Evolutionary conservation across 345 rosid genomes (phyloP).

Genomic region (Firmiana major): DNA sequence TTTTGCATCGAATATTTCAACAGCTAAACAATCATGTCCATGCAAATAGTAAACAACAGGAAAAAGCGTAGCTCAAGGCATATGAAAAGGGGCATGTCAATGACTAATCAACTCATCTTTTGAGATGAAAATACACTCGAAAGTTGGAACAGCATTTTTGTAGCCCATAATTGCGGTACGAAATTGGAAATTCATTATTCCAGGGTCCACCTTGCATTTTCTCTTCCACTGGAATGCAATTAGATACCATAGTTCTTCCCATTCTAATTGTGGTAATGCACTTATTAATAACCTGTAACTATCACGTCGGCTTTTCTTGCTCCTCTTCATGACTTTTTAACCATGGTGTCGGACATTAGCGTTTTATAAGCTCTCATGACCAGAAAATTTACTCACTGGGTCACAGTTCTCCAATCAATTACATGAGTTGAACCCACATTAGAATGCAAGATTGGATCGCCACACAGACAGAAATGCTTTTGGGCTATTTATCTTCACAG

Average conservation of each 20-base stretch:
- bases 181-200: neutral
- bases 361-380: too few species aligned
- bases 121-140: neutral
- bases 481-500: neutral
- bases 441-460: neutral
- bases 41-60: neutral
- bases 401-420: neutral
- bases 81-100: neutral
- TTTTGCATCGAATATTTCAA: neutral
- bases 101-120: neutral
- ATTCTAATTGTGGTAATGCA: neutral
- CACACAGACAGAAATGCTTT: neutral
- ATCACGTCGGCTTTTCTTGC: neutral
- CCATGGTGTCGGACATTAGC: neutral
- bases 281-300: neutral
- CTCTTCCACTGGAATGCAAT: neutral
- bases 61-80: neutral
- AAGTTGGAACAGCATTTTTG: neutral
- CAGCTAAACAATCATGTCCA: neutral
- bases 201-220: neutral
- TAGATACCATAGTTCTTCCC: neutral
- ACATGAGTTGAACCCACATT: neutral
- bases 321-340: neutral
- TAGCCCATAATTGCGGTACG: slow-evolving; percentile 2
- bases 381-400: neutral